Evolutionary conservation across 768 basidiomycete genomes (phyloP).

Genomic region (Suillus luteus): DNA sequence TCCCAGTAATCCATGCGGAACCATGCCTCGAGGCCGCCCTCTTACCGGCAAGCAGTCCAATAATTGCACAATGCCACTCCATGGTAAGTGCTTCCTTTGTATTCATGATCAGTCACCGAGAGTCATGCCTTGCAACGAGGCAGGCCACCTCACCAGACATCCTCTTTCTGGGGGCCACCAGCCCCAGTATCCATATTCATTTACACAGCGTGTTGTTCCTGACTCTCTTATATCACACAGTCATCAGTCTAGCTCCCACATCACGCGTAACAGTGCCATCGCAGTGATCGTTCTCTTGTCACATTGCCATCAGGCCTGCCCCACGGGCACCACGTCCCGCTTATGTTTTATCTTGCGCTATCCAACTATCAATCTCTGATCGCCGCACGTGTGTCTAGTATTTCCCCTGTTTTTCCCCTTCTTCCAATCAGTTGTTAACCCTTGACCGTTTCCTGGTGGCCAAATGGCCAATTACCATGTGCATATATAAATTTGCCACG

Average conservation of each 20-base stretch:
- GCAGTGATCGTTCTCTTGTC: constrained; percentile 4
- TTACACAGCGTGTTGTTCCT: constrained; percentile 5
- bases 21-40: constrained; percentile 5
- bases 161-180: constrained; percentile 6
- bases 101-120: constrained; percentile 1
- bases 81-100: constrained; percentile 1
- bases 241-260: constrained; percentile 3
- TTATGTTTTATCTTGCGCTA: constrained; percentile 5
- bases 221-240: constrained; percentile 4
- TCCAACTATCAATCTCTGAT: constrained; percentile 7
- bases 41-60: not conserved
- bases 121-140: constrained; percentile 10
- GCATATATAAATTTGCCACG: constrained; percentile 7
- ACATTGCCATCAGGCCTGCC: constrained; percentile 5
- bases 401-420: not conserved
- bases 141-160: constrained; percentile 10
- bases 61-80: not conserved
- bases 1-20: not conserved
- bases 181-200: not conserved
- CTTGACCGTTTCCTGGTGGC: not conserved
- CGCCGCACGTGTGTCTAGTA: not conserved
- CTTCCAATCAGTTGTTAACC: not conserved
- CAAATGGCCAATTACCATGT: not conserved
- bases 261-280: constrained; percentile 2
- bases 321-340: constrained; percentile 3